phyloP scores from a whole-genome alignment of 1,284 basidiomycete species.

The Trichosporon sp. region DNA sequence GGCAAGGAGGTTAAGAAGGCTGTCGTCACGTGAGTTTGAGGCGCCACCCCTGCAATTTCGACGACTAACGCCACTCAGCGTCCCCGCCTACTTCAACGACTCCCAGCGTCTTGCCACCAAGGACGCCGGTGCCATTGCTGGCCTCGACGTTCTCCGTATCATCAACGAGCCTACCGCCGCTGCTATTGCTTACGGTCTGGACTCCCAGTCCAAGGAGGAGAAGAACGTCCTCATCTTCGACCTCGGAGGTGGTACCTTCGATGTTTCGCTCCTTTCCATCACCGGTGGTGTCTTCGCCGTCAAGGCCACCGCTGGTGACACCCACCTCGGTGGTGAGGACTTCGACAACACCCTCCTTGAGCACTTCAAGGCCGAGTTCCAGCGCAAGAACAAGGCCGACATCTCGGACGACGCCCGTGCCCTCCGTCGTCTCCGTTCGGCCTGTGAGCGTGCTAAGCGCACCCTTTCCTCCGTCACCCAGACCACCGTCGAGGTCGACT shows the following conservation, averaged over 20 bases:
- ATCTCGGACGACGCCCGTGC: conserved; percentile 95
- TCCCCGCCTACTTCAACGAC: conserved; percentile 67
- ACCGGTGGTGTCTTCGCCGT: conserved; percentile 62
- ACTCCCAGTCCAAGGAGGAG: conserved; percentile 76
- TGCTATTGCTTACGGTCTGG: conserved; percentile 58
- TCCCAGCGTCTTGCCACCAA: conserved; percentile 63
- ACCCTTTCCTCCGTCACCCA: conserved; percentile 96
- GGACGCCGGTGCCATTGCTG: conserved; percentile 60
- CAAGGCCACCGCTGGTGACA: conserved; percentile 87
- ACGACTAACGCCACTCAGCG: conserved; percentile 52
- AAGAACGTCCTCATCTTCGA: conserved; percentile 99
- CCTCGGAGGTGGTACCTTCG: conserved; percentile 84
- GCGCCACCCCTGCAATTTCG: conserved; percentile 4
- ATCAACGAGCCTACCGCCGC: conserved; percentile 61
- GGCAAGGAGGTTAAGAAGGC: conserved; percentile 63
- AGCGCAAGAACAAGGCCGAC: conserved; percentile 72
- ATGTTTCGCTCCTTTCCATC: conserved; percentile 63
- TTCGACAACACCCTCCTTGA: conserved; percentile 97
- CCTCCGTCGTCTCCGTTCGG: conserved; percentile 86
- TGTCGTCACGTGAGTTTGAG: conserved; percentile 55
- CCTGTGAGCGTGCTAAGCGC: conserved; percentile 99
- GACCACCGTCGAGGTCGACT: conserved; percentile 98
- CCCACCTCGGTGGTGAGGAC: conserved; percentile 98
- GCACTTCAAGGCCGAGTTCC: conserved; percentile 66
- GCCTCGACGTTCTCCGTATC: conserved; percentile 64